Base-by-base conservation (phyloP, 108 stramenopile species). In the Pseudonitzschia multiseries region DNA sequence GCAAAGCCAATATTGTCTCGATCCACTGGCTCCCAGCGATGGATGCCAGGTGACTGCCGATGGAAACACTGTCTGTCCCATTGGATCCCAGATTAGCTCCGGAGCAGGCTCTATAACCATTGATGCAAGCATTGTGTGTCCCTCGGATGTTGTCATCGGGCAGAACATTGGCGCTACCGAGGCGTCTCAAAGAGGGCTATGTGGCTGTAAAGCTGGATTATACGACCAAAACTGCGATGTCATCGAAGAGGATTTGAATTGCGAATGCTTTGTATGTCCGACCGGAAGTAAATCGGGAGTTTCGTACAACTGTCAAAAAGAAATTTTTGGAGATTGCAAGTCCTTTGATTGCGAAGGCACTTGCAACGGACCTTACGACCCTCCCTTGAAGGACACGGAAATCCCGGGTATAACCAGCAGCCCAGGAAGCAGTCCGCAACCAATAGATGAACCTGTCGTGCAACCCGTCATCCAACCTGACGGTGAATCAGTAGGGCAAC, bases 281-380 rank as follows among this genome's bases (percentile, higher is more conserved):
- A n/a, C 17, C 22, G 71, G 71, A 28, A 41, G 36, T 3, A 18
- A 18, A 33, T 22, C 20, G 0, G 28, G 27, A 13, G 33, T 50
- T 0, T 44, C 71, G 1, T 72, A 62, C 46, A 42, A 24, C 27
- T 72, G 71, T 57, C 43, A 62, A 13, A 56, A 12, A 27, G 24
- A 41, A 2, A 62, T 72, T 31, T 24, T 72, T 13, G 43, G 21
- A 44, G 59, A 46, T 20, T 72, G 71, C 24, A 17, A 24, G 24
- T 62, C 71, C 42, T 72, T 72, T 18, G 61, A 72, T 48, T 72
- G 71, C 46, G 28, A 62, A 6, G 71, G 71, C 2, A 48, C 14
- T 44, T 72, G 71, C 46, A 72, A 72, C 29, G 71, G 61, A 62
- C n/a, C 61, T 20, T 62, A 31, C 8, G 33, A 62, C 4, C n/a